These are phyloP conservation scores for Alternaria angustiovoidea DNA, from an alignment of 2,329 filamentous ascomycete species.

Conservation along the genomic window DNA sequence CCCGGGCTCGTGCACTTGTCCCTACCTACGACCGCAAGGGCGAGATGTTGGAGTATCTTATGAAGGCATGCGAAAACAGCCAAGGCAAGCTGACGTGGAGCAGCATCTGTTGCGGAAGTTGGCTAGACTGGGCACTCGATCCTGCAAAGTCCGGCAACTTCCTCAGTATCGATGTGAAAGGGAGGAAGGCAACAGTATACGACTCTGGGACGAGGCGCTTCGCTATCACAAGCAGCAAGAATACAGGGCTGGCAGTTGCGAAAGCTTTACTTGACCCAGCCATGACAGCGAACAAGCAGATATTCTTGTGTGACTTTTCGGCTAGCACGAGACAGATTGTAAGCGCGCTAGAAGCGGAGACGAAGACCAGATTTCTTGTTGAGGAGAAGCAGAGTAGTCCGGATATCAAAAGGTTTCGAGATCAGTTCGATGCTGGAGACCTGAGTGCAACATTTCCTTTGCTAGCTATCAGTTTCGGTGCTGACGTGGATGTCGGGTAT, in stretches of 20 bases:
- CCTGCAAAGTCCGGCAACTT: not conserved
- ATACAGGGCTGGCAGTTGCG: conserved; percentile 32
- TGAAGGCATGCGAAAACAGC: conserved; percentile 27
- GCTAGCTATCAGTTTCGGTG: conserved; percentile 28
- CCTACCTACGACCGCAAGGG: conserved; percentile 52
- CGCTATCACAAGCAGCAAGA: conserved; percentile 25
- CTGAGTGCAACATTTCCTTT: conserved; percentile 25
- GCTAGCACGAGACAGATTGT: conserved; percentile 14
- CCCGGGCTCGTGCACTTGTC: conserved; percentile 17
- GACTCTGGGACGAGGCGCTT: conserved; percentile 30
- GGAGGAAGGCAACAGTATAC: conserved; percentile 25
- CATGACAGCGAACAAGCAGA: conserved; percentile 28
- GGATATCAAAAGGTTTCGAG: conserved; percentile 15
- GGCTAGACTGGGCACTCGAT: conserved; percentile 35
- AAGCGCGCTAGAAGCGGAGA: conserved; percentile 21
- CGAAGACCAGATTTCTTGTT: conserved; percentile 22
- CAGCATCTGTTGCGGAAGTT: conserved; percentile 31
- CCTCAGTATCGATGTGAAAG: conserved; percentile 29
- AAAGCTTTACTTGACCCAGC: conserved; percentile 13
- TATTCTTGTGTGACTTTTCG: not conserved
- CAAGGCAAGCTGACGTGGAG: conserved; percentile 29
- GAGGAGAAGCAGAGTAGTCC: conserved; percentile 15
- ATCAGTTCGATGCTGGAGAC: conserved; percentile 29
- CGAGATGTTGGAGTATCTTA: conserved; percentile 47
- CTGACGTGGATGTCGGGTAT: conserved; percentile 32